Base-by-base conservation (phyloP, 2,329 filamentous ascomycete species). In the Teratosphaeriaceae sp. region DNA sequence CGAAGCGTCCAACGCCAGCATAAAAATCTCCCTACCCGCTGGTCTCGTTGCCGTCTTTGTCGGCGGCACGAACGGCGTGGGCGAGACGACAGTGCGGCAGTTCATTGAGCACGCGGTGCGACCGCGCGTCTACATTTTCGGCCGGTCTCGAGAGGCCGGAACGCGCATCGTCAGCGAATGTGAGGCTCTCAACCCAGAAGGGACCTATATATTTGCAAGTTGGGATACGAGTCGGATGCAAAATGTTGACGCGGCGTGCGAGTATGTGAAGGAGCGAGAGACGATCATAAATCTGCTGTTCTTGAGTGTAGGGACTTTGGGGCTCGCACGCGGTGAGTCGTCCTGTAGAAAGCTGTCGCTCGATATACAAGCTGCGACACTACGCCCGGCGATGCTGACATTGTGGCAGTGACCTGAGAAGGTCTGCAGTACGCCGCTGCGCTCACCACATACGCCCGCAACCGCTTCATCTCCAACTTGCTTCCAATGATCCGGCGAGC, bases 31-130 rank as follows among this genome's bases (percentile, higher is more conserved):
- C 2, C 61, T 72, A 2, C 65, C 64, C 3, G 38, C 59, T 2
- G 60, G 64, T 11, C 60, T 74, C 5, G 67, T 74, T 7, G 72
- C 68, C 12, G 67, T 75, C 43, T 75, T 76, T 47, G 66, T 70
- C 6, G 73, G 74, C 18, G 73, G 61, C 16, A 76, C 73, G 3
- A 71, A 63, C 21, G 73, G 74, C 27, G 70, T 77, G 36, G 73
- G 74, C 33, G 69, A 72, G 50, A 62, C 60, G 31, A 69, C 72
- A 0, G 53, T 75, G 3, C 68, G 67, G 43, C 55, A 65, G 3
- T 70, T 76, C 36, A 68, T 68, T 2, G 60, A 63, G 23, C 50
- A 69, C 40, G 59, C 69, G 20, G 44, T 49, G 3, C 57, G 62
- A 4, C 71, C 72, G 0, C 63, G 59, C 2, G 64, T 71, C 20